These are phyloP conservation scores for Neurospora sp. DNA, from an alignment of 495 filamentous ascomycete species.

Conservation along the genomic window DNA sequence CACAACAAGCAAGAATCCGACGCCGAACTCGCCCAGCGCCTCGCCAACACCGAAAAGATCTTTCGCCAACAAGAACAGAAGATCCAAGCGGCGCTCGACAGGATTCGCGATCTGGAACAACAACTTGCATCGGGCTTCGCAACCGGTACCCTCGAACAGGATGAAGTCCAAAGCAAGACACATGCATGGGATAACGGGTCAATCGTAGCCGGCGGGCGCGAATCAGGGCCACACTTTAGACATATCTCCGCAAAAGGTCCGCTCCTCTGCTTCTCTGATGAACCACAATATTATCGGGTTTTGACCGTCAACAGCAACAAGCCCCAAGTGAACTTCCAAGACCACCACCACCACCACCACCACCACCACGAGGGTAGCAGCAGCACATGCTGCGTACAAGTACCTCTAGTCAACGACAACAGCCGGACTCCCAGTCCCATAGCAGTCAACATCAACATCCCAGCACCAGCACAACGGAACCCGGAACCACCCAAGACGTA, in stretches of 20 bases:
- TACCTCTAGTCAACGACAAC: neutral
- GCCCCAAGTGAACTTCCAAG: neutral
- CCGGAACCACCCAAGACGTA: neutral
- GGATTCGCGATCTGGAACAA: neutral
- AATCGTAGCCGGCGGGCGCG: neutral
- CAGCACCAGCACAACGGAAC: neutral
- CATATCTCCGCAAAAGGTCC: neutral
- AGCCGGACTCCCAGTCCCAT: neutral
- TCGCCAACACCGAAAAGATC: neutral
- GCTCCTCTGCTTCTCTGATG: neutral
- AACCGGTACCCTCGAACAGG: rapidly evolving
- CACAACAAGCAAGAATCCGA: neutral
- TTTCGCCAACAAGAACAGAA: neutral
- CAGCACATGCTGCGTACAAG: neutral
- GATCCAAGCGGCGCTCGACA: neutral
- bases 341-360: neutral
- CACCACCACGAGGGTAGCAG: neutral
- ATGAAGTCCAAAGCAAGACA: neutral
- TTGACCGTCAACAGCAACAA: neutral
- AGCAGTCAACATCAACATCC: neutral
- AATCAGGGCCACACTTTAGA: neutral
- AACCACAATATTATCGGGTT: neutral
- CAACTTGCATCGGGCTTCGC: neutral
- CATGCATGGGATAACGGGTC: neutral
- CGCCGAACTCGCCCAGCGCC: neutral